Evolutionary conservation across 2,329 filamentous ascomycete species (phyloP).

Genomic region (Exophiala mesophila): DNA sequence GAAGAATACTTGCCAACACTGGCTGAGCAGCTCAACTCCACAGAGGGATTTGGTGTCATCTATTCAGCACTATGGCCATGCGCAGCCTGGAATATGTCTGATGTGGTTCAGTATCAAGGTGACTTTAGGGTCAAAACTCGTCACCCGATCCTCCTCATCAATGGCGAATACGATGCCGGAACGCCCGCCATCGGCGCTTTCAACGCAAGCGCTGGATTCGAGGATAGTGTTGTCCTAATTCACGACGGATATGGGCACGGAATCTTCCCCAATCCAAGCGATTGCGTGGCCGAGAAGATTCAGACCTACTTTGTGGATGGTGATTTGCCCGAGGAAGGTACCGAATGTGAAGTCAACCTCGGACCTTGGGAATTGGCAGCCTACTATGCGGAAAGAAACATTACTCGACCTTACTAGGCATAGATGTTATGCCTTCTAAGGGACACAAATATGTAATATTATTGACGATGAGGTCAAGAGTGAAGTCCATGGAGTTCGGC

Average conservation of each 20-base stretch:
- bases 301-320: too few relatives aligned
- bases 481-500: too few relatives aligned
- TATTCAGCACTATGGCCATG: background rate
- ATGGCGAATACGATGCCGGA: conserved; percentile 25
- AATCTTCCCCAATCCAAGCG: too few relatives aligned
- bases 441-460: too few relatives aligned
- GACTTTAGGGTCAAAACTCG: conserved; percentile 25
- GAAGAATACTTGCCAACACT: conserved; percentile 6
- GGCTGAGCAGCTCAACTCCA: background rate
- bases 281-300: too few relatives aligned
- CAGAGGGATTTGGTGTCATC: conserved; percentile 8
- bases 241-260: conserved; percentile 16
- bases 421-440: too few relatives aligned
- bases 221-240: conserved; percentile 27
- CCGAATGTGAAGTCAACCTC: too few relatives aligned
- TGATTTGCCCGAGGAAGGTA: too few relatives aligned
- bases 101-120: conserved; percentile 25
- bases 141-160: conserved; percentile 28
- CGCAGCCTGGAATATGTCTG: conserved; percentile 26
- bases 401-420: too few relatives aligned
- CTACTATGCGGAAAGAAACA: too few relatives aligned
- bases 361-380: too few relatives aligned
- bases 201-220: conserved; percentile 26
- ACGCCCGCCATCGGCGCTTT: conserved; percentile 26
- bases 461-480: too few relatives aligned